Percentiles rank a stretch among this genome's conserved stretches.
Conservation (phyloP, 805 yeast genomes). For the Komagataella populi region DNA sequence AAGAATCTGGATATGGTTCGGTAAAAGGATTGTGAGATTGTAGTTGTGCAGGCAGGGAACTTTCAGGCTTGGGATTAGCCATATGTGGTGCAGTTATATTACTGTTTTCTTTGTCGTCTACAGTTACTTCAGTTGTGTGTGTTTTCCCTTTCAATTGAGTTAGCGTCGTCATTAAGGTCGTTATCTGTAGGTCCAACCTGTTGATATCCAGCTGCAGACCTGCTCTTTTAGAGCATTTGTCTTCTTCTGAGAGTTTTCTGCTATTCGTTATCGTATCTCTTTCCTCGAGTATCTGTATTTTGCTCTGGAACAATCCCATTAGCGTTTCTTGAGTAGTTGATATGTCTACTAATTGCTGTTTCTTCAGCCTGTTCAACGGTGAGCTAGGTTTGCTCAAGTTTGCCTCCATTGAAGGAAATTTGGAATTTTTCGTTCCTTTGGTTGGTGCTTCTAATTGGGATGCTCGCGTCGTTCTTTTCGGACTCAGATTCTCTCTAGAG, state of each 20-base stretch:
- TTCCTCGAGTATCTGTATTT: background rate
- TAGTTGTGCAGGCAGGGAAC: background rate
- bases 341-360: background rate
- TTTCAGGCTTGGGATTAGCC: background rate
- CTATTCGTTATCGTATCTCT: background rate
- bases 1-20: background rate
- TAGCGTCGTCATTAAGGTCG: background rate
- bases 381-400: background rate
- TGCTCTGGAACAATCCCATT: background rate
- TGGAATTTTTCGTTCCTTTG: background rate
- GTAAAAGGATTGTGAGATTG: background rate
- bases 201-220: background rate
- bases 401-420: background rate
- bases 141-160: background rate
- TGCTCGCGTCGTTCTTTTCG: background rate
- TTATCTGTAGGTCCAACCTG: background rate
- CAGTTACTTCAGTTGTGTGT: background rate
- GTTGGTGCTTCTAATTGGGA: background rate
- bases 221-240: background rate
- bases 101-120: background rate
- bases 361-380: background rate
- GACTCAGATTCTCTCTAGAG: background rate
- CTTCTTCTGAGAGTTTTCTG: background rate
- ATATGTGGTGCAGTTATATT: background rate
- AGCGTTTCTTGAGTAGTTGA: background rate